phyloP scores from a whole-genome alignment of 2,329 filamentous ascomycete species.

The Xylariaceae sp. region DNA sequence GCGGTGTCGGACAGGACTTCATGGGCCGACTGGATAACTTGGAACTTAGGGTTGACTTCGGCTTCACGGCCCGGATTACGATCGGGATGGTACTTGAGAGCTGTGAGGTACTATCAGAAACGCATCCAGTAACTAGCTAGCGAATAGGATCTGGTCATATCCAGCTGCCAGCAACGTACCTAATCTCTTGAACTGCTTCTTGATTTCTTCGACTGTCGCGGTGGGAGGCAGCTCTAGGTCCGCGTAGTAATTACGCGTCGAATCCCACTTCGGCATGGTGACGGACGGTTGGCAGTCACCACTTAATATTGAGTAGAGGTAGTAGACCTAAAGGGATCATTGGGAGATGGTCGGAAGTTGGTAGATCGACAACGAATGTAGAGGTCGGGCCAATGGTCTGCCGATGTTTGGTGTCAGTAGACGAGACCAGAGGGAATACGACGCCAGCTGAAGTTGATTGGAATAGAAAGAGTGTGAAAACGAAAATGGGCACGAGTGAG shows the following conservation, averaged over 20 bases:
- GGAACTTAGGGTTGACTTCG: constrained; percentile 76
- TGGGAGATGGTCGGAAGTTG: constrained; percentile 16
- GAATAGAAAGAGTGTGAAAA: no score
- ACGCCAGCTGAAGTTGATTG: no score
- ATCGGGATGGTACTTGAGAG: constrained; percentile 82
- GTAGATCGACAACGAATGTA: not conserved
- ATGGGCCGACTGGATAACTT: constrained; percentile 79
- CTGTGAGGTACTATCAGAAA: constrained; percentile 40
- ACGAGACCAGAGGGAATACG: no score
- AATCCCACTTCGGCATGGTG: constrained; percentile 64
- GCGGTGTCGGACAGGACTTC: constrained; percentile 59
- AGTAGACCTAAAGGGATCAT: not conserved
- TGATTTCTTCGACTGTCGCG: constrained; percentile 69
- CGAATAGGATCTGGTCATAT: not conserved
- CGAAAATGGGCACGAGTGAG: no score
- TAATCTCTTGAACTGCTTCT: constrained; percentile 80
- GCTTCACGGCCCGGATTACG: constrained; percentile 78
- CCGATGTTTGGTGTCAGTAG: not conserved
- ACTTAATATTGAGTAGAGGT: constrained; percentile 6
- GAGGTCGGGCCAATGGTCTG: not conserved
- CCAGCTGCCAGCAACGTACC: constrained; percentile 42
- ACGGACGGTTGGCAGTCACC: constrained; percentile 18
- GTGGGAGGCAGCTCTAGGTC: constrained; percentile 67
- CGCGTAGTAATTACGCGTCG: constrained; percentile 73
- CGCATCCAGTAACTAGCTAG: not conserved